phyloP scores from a whole-genome alignment of 371 early-diverging fungal species.

The Dinochytrium kinnereticum region DNA sequence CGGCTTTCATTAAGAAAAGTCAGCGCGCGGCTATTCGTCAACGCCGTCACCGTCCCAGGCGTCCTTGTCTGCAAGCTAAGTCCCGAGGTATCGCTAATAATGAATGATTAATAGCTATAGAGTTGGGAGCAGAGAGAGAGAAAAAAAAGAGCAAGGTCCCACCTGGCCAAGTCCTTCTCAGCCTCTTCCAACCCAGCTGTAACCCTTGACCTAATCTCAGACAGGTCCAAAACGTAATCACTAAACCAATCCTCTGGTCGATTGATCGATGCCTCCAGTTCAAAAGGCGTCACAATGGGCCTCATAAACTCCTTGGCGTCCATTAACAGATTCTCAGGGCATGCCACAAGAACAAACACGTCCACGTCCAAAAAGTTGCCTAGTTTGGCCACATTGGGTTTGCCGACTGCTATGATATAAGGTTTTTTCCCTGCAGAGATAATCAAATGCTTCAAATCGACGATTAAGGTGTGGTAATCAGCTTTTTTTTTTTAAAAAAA shows the following conservation, averaged over 20 bases:
- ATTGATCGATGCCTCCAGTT: conserved; percentile 77
- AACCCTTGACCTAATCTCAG: conserved; percentile 26
- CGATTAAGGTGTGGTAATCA: conserved; percentile 80
- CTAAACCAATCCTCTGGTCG: conserved; percentile 71
- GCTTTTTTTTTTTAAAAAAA: conserved; percentile 53
- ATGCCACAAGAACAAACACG: conserved; percentile 88
- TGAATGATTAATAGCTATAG: too few species aligned
- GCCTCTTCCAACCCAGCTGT: too few species aligned
- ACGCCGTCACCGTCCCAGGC: conserved; percentile 3
- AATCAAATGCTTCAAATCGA: conserved; percentile 77
- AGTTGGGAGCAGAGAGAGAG: too few species aligned
- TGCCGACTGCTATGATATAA: conserved; percentile 93
- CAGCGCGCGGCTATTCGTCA: conserved; percentile 76
- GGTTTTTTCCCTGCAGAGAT: conserved; percentile 78
- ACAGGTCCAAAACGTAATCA: conserved; percentile 41
- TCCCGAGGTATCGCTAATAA: neutral
- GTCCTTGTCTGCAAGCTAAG: neutral
- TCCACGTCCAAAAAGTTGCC: conserved; percentile 96
- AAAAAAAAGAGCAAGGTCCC: too few species aligned
- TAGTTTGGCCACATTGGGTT: conserved; percentile 93
- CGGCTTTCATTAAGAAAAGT: conserved; percentile 70
- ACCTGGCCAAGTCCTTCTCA: too few species aligned
- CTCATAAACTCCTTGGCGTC: conserved; percentile 90
- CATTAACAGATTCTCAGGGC: conserved; percentile 91
- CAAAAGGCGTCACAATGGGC: conserved; percentile 93